Base-by-base conservation (phyloP, 2,329 filamentous ascomycete species). In the Trichoderma simmonsii region DNA sequence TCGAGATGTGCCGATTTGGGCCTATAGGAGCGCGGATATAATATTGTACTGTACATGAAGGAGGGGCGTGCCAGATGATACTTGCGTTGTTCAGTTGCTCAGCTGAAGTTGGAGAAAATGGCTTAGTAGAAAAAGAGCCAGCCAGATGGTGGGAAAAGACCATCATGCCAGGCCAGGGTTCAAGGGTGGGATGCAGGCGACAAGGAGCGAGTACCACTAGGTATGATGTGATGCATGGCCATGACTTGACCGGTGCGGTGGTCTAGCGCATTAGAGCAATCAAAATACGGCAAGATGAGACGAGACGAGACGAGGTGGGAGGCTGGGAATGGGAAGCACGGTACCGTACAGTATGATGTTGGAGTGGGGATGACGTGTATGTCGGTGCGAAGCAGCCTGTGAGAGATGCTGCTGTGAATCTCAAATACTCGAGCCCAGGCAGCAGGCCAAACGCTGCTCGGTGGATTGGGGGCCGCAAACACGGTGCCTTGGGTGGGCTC, bases 91-190 rank as follows among this genome's bases (percentile, higher is more conserved):
- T 36, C 54, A 67, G 64, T 5, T 26, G 30, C 30, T 34, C 54
- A 68, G 65, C 65, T 68, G 65, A 68, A n/a, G 24, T 21, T 43
- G 65, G 26, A 18, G 34, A 43, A 68, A 68, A 48, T 59, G 65
- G 65, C 4, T 32, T 59, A 68, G 62, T 21, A 48, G 24, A 7
- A n/a, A 32, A 28, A 5, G 9, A 56, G 4, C 24, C 9, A 36
- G 21, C 21, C 32, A 65, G 34, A 15, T 39, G 59, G 32, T 15
- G 12, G 39, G 18, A 57, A 57, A 14, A 18, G 57, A 34, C 28
- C n/a, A 57, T 48, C 39, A 36, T 24, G 34, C 26, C 64, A 43
- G 64, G 34, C 26, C 64, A 43, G 64, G 32, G 32, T 30, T 54
- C 65, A 21, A 67, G 64, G 34, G 34, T 48, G 21, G 28, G 15